phyloP scores from a whole-genome alignment of 2,329 filamentous ascomycete genomes.

The Paraphoma sp. region DNA sequence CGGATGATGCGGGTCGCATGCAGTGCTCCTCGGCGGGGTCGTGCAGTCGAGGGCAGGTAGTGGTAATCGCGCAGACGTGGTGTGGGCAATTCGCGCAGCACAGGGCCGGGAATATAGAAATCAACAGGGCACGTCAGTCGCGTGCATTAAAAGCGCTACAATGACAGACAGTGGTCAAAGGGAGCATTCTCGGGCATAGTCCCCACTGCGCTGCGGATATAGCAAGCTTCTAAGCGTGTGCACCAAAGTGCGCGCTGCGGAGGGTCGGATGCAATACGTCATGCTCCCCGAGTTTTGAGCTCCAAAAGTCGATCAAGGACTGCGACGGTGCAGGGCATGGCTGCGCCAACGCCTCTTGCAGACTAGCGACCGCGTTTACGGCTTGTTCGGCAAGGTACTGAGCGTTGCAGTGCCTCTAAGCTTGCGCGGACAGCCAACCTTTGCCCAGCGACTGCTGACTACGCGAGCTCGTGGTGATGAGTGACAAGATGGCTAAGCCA shows the following conservation, averaged over 20 bases:
- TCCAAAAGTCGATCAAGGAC: constrained; percentile 20
- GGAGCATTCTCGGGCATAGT: constrained; percentile 15
- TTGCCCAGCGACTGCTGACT: constrained; percentile 5
- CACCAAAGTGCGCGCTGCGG: constrained; percentile 13
- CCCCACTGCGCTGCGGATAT: constrained; percentile 17
- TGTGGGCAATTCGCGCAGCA: constrained; percentile 8
- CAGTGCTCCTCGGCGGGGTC: constrained; percentile 21
- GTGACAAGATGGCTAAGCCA: constrained; percentile 6
- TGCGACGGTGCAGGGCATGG: constrained; percentile 25
- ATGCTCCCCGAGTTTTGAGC: constrained; percentile 12
- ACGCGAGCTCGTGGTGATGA: not conserved
- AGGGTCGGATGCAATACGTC: constrained; percentile 37
- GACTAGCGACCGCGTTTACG: constrained; percentile 30
- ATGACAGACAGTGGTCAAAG: not conserved
- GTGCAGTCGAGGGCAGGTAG: not conserved
- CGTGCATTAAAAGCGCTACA: constrained; percentile 1
- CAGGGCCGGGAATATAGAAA: constrained; percentile 12
- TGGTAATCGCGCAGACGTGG: too few relatives aligned
- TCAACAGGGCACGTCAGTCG: constrained; percentile 1
- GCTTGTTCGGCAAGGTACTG: constrained; percentile 32
- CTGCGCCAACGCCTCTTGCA: constrained; percentile 20
- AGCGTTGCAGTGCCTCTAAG: constrained; percentile 5
- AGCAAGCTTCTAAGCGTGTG: constrained; percentile 19
- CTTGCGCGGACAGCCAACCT: constrained; percentile 7
- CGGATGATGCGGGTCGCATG: constrained; percentile 38